Base-by-base conservation (phyloP, 2,329 filamentous ascomycete species). In the Pseudogymnoascus sp. region DNA sequence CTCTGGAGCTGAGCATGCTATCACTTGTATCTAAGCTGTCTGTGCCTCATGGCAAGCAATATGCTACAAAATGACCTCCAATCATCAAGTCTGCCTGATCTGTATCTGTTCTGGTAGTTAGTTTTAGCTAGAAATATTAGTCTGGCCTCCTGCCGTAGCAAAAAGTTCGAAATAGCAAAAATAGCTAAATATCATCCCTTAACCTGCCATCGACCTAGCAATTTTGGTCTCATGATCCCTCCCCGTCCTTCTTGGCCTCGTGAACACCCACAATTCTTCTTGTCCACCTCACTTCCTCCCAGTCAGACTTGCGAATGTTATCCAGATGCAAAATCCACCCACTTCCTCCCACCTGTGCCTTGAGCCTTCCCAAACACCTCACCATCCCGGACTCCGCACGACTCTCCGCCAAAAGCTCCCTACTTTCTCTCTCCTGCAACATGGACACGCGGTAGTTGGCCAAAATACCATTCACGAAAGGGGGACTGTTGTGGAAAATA, bases 401-500 rank as follows among this genome's bases (percentile, higher is more conserved):
- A 38, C 16, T 31, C 3, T 11, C 35, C 2, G 21, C 33, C 14
- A 83, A 68, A 42, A 84, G 80, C 0, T 72, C 70, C 26, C 69
- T 71, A 61, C 78, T 78, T 64, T 81, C 79, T 24, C 74, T 75
- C 24, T 83, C 77, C 70, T 76, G 80, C 2, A 82, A 69, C 10
- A 70, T 67, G 3, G 74, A 72, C 4, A 75, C 73, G 65, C 78
- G 78, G 77, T 79, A 83, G 29, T 80, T 74, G 53, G 75, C 72
- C 40, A 80, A 80, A 1, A 74, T 68, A 0, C 77, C 78, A 61
- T 79, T 74, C 65, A 84, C 71, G 62, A 81, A 82, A 0, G 85
- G 86, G 4, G 81, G 80, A 10, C 77, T 78, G 19, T 84, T 79
- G 65, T 84, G 82, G 67, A 85, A 86, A 0, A 90, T 72, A 68